Evolutionary conservation across 2,329 filamentous ascomycete genomes (phyloP), one percentile per base, ranked within the genome.

Genomic region (Eutypella sp.): DNA sequence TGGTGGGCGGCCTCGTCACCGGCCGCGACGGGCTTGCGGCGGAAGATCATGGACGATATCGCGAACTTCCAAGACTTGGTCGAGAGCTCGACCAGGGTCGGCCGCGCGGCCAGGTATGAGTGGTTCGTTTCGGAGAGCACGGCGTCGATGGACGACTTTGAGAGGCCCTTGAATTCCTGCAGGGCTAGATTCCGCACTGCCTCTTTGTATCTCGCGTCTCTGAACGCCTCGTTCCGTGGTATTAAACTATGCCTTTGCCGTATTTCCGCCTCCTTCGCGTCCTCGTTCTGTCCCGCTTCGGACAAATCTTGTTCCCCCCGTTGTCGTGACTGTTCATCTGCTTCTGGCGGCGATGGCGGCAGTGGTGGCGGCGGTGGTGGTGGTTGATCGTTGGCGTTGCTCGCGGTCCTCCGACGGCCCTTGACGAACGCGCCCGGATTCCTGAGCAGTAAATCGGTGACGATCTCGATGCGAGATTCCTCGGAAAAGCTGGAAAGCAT

Each of bases 111-210:
- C 19, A 85, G 80, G 57, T 92, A 93, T 8, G 84, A 86, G 65
- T 87, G 83, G 66, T 93, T 93, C 59, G 78, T 81, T 64, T 93
- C 88, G 41, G 87, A 87, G 40, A 93, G 75, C 7, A 93, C 87
- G 8, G 84, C 87, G 59, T 84, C 81, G 65, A 92, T 85, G 3
- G 86, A 82, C 2, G 85, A 87, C 47, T 79, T 78, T 11, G 85
- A 82, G 36, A 92, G 69, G 18, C 82, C 84, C 57, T 82, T 84
- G 69, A 92, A 93, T 65, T 93, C 88, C 46, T 82, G 78, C 64
- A 81, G 84, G 20, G 87, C 77, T 20, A 87, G 70, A n/a, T 70
- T 67, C 59, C 80, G 81, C 7, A 85, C 86, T 7, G 87, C 86
- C 48, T 76, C 71, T 53, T 82, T 82, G 67, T 93, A 93, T 42